phyloP scores from a whole-genome alignment of 2,329 filamentous ascomycete species.

The Allantophomopsis lycopodina region DNA sequence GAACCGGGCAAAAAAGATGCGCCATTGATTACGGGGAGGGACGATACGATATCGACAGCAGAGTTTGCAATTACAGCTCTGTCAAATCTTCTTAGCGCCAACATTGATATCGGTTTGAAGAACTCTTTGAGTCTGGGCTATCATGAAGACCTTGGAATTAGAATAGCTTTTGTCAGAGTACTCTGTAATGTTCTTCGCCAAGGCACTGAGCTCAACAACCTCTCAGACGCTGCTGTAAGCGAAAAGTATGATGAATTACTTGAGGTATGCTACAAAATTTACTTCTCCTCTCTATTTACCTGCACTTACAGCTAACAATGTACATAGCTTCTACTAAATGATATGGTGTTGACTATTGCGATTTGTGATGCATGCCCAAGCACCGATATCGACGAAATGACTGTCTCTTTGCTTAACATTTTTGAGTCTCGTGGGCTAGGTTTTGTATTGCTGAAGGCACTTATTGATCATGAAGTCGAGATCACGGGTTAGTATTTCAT shows the following conservation, averaged over 20 bases:
- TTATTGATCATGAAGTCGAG: constrained; percentile 56
- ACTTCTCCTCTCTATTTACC: not conserved
- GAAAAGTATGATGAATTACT: constrained; percentile 56
- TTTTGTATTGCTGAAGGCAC: constrained; percentile 48
- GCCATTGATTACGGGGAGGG: constrained; percentile 23
- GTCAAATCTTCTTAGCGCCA: constrained; percentile 56
- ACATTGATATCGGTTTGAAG: constrained; percentile 58
- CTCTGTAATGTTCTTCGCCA: constrained; percentile 60
- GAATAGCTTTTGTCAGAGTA: constrained; percentile 57
- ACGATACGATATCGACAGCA: constrained; percentile 39
- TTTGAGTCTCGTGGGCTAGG: constrained; percentile 52
- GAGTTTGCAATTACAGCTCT: constrained; percentile 54
- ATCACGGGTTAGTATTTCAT: constrained; percentile 37
- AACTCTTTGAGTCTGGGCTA: constrained; percentile 59
- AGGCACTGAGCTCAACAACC: constrained; percentile 55
- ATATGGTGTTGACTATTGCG: constrained; percentile 47
- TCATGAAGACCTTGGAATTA: constrained; percentile 55
- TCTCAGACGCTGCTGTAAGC: constrained; percentile 52
- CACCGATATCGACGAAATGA: constrained; percentile 54
- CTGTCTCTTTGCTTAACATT: constrained; percentile 53
- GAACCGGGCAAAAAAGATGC: constrained; percentile 29
- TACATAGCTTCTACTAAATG: constrained; percentile 40
- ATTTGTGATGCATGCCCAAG: constrained; percentile 55
- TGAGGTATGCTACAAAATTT: constrained; percentile 25
- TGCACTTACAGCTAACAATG: not conserved